Percentiles rank a stretch among this genome's conserved stretches.
phyloP scores from a whole-genome alignment of 805 yeast species.

The Kuraishia hungarica region DNA sequence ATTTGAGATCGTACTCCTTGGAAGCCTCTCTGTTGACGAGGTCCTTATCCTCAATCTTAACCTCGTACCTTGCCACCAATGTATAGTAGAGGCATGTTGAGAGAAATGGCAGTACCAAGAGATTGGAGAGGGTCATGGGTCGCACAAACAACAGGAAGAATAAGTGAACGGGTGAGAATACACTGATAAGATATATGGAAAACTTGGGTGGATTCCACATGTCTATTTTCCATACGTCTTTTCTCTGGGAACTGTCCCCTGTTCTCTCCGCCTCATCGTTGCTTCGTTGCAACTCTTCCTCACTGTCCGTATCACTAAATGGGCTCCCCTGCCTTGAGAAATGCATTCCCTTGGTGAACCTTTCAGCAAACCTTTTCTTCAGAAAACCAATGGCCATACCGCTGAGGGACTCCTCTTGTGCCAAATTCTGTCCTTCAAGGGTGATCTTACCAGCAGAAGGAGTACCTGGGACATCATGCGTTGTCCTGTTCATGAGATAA shows the following conservation, averaged over 20 bases:
- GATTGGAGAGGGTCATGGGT: constrained; percentile 8
- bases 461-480: neutral
- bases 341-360: neutral
- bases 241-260: neutral
- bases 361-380: neutral
- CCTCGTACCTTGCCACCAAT: constrained; percentile 34
- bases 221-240: constrained; percentile 17
- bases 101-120: constrained; percentile 21
- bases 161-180: constrained; percentile 53
- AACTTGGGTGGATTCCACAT: constrained; percentile 66
- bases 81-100: constrained; percentile 28
- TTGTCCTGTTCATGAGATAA: neutral
- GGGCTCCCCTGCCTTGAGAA: neutral
- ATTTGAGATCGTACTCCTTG: constrained; percentile 55
- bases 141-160: constrained; percentile 23
- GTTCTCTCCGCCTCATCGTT: neutral
- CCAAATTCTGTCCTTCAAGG: neutral
- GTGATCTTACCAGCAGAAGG: neutral
- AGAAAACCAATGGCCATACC: neutral
- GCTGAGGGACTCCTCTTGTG: neutral
- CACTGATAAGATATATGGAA: constrained; percentile 37
- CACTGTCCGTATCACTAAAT: neutral
- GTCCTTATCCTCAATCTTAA: constrained; percentile 47
- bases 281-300: neutral
- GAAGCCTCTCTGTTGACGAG: constrained; percentile 51